These are phyloP conservation scores for Allium fistulosum DNA, from an alignment of 106 monocot species.

Conservation along the genomic window DNA sequence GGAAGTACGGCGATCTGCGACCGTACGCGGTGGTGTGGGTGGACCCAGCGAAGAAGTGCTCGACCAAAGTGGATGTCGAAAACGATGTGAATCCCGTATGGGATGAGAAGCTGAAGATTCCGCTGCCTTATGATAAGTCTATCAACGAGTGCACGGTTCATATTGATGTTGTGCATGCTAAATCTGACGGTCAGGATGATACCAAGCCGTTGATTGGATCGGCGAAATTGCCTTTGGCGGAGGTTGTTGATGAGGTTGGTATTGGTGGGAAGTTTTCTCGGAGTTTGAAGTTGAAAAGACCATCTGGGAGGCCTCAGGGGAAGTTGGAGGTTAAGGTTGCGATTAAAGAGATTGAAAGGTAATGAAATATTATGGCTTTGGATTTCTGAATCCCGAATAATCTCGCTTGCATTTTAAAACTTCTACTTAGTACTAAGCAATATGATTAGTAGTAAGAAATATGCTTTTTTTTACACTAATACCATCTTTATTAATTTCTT, in stretches of 20 bases:
- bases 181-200: conserved; percentile 20
- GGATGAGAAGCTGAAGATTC: conserved; percentile 61
- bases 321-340: conserved; percentile 41
- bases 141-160: conserved; percentile 37
- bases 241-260: conserved; percentile 55
- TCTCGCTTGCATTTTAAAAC: too few relatives aligned
- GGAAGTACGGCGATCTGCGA: conserved; percentile 50
- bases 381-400: too few relatives aligned
- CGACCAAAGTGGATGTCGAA: conserved; percentile 56
- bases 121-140: conserved; percentile 24
- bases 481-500: too few relatives aligned
- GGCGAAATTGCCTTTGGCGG: conserved; percentile 52
- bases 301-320: conserved; percentile 72
- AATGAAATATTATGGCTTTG: not conserved
- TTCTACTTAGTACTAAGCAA: too few relatives aligned
- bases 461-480: too few relatives aligned
- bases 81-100: conserved; percentile 44
- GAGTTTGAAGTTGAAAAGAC: conserved; percentile 55
- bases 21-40: conserved; percentile 75
- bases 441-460: too few relatives aligned
- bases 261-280: conserved; percentile 26
- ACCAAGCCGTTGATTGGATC: conserved; percentile 87
- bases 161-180: conserved; percentile 81
- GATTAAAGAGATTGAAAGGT: conserved; percentile 29
- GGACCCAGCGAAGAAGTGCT: conserved; percentile 44